Percentiles rank a stretch among this genome's conserved stretches.
Evolutionary conservation across 2,329 filamentous ascomycete genomes (phyloP).

Genomic region (Epichloe sp.): DNA sequence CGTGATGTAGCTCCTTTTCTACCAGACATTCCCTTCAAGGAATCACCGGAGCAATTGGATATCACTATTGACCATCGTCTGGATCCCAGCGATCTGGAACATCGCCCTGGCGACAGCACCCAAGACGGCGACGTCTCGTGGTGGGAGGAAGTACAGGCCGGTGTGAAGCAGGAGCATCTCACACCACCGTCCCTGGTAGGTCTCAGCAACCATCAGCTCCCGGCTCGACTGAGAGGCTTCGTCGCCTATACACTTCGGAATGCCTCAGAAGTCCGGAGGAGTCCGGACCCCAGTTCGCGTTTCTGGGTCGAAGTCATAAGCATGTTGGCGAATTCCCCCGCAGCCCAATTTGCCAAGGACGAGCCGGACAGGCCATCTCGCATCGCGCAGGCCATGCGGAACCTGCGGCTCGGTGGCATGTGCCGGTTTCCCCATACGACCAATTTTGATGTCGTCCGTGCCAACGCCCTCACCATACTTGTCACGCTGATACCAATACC

Average conservation of each 20-base stretch:
- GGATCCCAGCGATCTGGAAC: conserved; percentile 2
- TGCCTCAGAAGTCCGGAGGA: not conserved
- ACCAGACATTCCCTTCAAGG: conserved; percentile 4
- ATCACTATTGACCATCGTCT: conserved; percentile 6
- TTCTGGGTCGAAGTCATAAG: conserved; percentile 4
- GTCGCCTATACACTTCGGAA: not conserved
- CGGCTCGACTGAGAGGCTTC: conserved; percentile 1
- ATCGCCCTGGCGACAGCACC: not conserved
- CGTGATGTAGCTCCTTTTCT: conserved; percentile 4
- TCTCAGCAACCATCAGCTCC: not conserved
- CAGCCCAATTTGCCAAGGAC: conserved; percentile 1
- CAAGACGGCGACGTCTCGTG: not conserved
- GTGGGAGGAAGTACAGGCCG: conserved; percentile 3
- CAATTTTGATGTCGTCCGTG: conserved; percentile 6
- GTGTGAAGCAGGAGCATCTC: conserved; percentile 3
- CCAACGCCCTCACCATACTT: conserved; percentile 7
- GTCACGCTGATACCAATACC: conserved; percentile 5
- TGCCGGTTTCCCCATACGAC: conserved; percentile 5
- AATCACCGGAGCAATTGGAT: conserved; percentile 5
- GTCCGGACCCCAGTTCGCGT: not conserved
- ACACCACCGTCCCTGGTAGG: conserved; percentile 2
- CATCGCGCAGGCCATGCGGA: conserved; percentile 6
- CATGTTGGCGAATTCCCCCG: conserved; percentile 4
- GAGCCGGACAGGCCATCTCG: not conserved
- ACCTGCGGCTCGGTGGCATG: conserved; percentile 3